A percentile compares a stretch with the other conserved stretches of the same genome.
These are phyloP conservation scores for Polychaeton citri DNA, from an alignment of 2,329 filamentous ascomycete species.

Conservation along the genomic window DNA sequence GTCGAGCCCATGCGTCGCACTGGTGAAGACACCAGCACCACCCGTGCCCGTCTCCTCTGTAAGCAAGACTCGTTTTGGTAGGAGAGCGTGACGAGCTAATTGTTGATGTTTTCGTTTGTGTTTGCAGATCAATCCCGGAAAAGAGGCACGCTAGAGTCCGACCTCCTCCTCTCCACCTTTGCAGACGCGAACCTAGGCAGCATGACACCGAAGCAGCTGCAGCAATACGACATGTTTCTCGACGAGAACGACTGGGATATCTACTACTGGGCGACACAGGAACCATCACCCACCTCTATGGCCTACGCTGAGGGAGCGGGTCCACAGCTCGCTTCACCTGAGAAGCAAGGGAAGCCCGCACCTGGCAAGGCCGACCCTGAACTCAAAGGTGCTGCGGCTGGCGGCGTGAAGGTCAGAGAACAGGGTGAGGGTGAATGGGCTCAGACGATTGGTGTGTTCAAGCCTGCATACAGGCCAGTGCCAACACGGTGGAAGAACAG, in stretches of 20 bases:
- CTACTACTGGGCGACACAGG: slow-evolving; percentile 98
- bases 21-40: slow-evolving; percentile 75
- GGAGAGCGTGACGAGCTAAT: slow-evolving; percentile 12
- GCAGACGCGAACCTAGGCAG: slow-evolving; percentile 61
- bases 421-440: slow-evolving; percentile 73
- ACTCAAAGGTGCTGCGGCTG: slow-evolving; percentile 22
- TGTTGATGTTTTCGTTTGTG: no score
- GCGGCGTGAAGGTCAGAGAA: slow-evolving; percentile 35
- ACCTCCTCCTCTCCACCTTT: slow-evolving; percentile 92
- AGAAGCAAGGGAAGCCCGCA: slow-evolving; percentile 30
- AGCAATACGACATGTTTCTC: slow-evolving; percentile 80
- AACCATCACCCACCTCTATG: slow-evolving; percentile 46
- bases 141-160: slow-evolving; percentile 86
- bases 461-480: slow-evolving; percentile 83
- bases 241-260: slow-evolving; percentile 99
- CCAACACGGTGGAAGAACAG: slow-evolving; percentile 74
- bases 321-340: slow-evolving; percentile 28
- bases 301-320: slow-evolving; percentile 42
- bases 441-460: slow-evolving; percentile 89
- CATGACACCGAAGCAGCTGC: slow-evolving; percentile 62
- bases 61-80: slow-evolving; percentile 17
- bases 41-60: slow-evolving; percentile 74
- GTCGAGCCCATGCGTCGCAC: slow-evolving; percentile 77
- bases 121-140: slow-evolving; percentile 83
- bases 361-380: slow-evolving; percentile 15